Evolutionary conservation across 164 flowering plant species (phyloP).

Genomic region (Stephania japonica): DNA sequence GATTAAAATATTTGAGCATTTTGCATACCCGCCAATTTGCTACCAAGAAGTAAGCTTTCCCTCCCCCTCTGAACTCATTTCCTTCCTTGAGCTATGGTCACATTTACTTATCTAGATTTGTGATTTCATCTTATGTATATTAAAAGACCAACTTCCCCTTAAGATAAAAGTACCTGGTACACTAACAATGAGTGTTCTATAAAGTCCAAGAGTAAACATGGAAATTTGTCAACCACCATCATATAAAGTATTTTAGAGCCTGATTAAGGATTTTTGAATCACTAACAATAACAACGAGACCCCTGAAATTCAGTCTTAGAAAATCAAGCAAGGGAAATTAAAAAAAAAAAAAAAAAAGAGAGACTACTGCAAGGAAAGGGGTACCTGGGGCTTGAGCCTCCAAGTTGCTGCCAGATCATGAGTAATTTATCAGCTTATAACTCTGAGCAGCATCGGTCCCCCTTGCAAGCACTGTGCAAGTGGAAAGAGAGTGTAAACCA

Average conservation of each 20-base stretch:
- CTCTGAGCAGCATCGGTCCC: not conserved
- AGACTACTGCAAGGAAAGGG: not conserved
- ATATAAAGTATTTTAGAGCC: not conserved
- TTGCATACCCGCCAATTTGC: no score
- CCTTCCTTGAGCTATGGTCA: no score
- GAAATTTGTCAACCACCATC: not conserved
- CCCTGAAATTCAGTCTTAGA: not conserved
- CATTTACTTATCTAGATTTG: no score
- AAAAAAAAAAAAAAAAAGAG: no score
- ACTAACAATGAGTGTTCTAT: not conserved
- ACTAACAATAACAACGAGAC: not conserved
- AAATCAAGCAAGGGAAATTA: not conserved
- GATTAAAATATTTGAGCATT: no score
- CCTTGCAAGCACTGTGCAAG: not conserved
- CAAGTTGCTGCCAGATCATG: not conserved
- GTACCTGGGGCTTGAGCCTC: not conserved
- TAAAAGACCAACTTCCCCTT: no score
- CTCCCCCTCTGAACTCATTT: no score
- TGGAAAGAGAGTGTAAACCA: constrained; percentile 1
- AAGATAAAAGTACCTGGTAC: not conserved
- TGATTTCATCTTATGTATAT: no score
- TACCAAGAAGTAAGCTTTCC: no score
- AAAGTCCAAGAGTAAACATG: not conserved
- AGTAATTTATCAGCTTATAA: not conserved
- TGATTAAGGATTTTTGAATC: not conserved